Evolutionary conservation across 1,284 basidiomycete species (phyloP).

Genomic region (Melanopsichium pennsylvanicum): DNA sequence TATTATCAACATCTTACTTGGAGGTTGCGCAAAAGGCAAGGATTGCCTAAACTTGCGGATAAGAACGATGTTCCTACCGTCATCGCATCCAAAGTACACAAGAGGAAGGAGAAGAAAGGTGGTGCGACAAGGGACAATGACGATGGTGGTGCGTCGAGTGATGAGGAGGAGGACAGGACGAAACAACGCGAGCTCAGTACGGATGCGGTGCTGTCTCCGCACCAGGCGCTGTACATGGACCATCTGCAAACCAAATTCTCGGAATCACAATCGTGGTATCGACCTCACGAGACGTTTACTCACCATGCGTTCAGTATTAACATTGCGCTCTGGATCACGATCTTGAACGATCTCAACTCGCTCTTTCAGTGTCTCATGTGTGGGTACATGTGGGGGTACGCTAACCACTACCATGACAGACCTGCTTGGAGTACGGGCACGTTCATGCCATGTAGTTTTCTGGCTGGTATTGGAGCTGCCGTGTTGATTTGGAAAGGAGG

Average conservation of each 20-base stretch:
- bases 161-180: neutral
- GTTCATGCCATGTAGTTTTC: constrained; percentile 78
- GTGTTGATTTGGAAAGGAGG: constrained; percentile 80
- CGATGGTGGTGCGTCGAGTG: neutral
- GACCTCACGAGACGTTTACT: constrained; percentile 82
- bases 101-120: neutral
- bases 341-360: constrained; percentile 79
- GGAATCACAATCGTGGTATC: constrained; percentile 73
- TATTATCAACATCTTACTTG: constrained; percentile 66
- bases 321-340: constrained; percentile 67
- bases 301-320: constrained; percentile 77
- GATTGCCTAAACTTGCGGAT: constrained; percentile 29
- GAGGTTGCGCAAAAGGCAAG: constrained; percentile 30
- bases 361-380: constrained; percentile 72
- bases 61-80: constrained; percentile 41
- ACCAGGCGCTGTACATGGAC: constrained; percentile 26
- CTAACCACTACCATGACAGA: constrained; percentile 66
- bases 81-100: constrained; percentile 70
- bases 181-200: neutral
- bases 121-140: constrained; percentile 26
- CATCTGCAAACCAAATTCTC: constrained; percentile 33
- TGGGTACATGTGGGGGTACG: constrained; percentile 51
- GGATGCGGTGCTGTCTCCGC: constrained; percentile 26
- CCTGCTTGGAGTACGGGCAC: constrained; percentile 71
- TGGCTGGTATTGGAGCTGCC: constrained; percentile 79